Percentiles rank a stretch among this genome's conserved stretches.
Evolutionary conservation across 441 rosid species (phyloP).

Genomic region (Jatropha multifida): DNA sequence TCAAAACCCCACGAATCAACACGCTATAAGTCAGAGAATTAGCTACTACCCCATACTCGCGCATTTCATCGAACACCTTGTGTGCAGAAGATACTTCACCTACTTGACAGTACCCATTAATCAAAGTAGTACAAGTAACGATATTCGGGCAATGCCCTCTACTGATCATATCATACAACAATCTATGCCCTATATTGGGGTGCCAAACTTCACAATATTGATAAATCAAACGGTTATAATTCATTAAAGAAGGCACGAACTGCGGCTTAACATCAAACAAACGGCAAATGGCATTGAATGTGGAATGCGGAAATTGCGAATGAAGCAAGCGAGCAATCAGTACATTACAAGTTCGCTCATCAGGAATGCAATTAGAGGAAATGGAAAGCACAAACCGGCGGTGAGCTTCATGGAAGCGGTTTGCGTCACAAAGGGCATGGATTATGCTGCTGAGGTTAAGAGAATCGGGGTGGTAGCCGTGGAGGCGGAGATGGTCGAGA

Average conservation of each 20-base stretch:
- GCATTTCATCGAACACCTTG: slow-evolving; percentile 81
- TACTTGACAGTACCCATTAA: slow-evolving; percentile 58
- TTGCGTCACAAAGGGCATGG: slow-evolving; percentile 62
- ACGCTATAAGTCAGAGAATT: slow-evolving; percentile 81
- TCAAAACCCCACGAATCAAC: slow-evolving; percentile 63
- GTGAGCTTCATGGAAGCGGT: slow-evolving; percentile 64
- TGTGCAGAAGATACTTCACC: slow-evolving; percentile 60
- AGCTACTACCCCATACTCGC: slow-evolving; percentile 48
- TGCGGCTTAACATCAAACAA: slow-evolving; percentile 51
- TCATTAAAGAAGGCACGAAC: slow-evolving; percentile 68
- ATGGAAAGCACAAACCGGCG: slow-evolving; percentile 43
- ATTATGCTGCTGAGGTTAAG: slow-evolving; percentile 61
- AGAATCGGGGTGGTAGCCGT: slow-evolving; percentile 55
- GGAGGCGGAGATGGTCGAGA: slow-evolving; percentile 51
- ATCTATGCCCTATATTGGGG: slow-evolving; percentile 49
- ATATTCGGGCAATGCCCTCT: slow-evolving; percentile 76
- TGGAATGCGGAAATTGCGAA: slow-evolving; percentile 48
- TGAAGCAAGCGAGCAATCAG: slow-evolving; percentile 63
- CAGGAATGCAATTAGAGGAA: slow-evolving; percentile 54
- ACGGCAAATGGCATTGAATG: slow-evolving; percentile 39
- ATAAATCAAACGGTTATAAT: slow-evolving; percentile 68
- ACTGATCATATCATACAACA: slow-evolving; percentile 57
- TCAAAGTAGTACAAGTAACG: slow-evolving; percentile 62
- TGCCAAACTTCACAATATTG: slow-evolving; percentile 46
- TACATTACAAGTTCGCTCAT: slow-evolving; percentile 67